Evolutionary conservation across 768 basidiomycete species (phyloP), one percentile per base, ranked within the genome.

Genomic region (Tricholoma matsutake): DNA sequence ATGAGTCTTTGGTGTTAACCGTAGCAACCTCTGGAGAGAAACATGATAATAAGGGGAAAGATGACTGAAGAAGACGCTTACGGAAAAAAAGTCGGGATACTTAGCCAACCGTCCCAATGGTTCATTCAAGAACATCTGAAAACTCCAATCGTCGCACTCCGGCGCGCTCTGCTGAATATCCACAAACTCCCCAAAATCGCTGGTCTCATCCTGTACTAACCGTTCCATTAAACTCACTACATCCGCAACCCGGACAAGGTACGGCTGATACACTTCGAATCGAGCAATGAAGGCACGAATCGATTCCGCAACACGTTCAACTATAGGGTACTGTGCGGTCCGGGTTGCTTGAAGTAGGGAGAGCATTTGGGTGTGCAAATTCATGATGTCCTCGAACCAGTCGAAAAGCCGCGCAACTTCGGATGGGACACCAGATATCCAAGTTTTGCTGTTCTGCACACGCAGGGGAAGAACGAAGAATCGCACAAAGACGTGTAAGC

Each of bases 111-210:
- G 73, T 57, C 86, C 83, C 16, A 91, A 83, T 8, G 95, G 94
- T 68, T 94, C 89, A 59, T 87, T 78, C 57, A 96, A 71, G 60
- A 92, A 83, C 58, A 78, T 80, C 57, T 87, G 82, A 41, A 97
- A 75, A 31, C 76, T 81, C 86, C 89, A 87, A 1, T 84, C 81
- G 31, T 77, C 79, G 60, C 87, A 84, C 29, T 82, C 84, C 5
- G 77, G 70, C 39, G 73, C 78, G 58, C 73, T 68, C 68, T 88
- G 83, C 66, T 89, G 86, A 63, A 97, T 78, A 63, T 81, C 73
- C 7, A 96, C 79, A 69, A 95, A 97, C 71, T 94, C 92, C 1
- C 91, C 91, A 73, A 97, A 91, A 65, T 95, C 90, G 66, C 78
- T 86, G 32, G 75, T 72, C n/a, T 72, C 69, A 61, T 87, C 82